Base-by-base conservation (phyloP, 1,284 basidiomycete species). In the Sphaerobolus stellatus region DNA sequence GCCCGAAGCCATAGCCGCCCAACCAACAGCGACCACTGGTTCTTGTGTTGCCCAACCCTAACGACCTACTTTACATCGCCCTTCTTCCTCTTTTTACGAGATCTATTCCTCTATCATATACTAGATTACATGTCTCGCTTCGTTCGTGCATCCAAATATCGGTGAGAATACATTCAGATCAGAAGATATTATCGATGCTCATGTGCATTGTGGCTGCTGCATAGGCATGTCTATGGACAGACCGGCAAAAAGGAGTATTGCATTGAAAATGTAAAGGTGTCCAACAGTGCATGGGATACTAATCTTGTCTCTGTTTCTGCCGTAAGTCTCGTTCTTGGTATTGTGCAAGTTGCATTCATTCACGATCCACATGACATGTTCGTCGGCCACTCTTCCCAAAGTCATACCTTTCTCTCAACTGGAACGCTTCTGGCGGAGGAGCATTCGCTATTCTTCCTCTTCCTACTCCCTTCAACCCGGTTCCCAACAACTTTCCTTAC, bases 371-470 rank as follows among this genome's bases (percentile, higher is more conserved):
- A 24, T 44, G 4, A 40, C 33, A 16, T 22, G 5, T 50, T 51
- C 22, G 58, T 31, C 13, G 9, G 30, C 13, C 20, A 25, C 47
- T 20, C 18, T 4, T 24, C 2, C 59, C 57, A 20, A 62, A 92
- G 89, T 79, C 84, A 76, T 97, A 92, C 72, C 75, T 97, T 64
- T 88, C 88, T 54, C 72, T 98, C 58, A 98, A 98, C 81, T 98
- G 94, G 93, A 92, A 94, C 71, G 84, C 90, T 22, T 92, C 93
- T 0, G 96, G 96, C 28, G 96, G 96, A 24, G 96, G 96, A 53
- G 96, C 96, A 1, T 98, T 98, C 68, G 90, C 88, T 20, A 86
- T 99, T 65, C 77, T 98, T 11, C 96, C 96, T 0, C 75, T 92
- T 34, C 88, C 89, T 27, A 86, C 88, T 0, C 88, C 90, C 5